These are phyloP conservation scores for Solanum piurae DNA, from an alignment of 257 asterid genomes.

Conservation along the genomic window DNA sequence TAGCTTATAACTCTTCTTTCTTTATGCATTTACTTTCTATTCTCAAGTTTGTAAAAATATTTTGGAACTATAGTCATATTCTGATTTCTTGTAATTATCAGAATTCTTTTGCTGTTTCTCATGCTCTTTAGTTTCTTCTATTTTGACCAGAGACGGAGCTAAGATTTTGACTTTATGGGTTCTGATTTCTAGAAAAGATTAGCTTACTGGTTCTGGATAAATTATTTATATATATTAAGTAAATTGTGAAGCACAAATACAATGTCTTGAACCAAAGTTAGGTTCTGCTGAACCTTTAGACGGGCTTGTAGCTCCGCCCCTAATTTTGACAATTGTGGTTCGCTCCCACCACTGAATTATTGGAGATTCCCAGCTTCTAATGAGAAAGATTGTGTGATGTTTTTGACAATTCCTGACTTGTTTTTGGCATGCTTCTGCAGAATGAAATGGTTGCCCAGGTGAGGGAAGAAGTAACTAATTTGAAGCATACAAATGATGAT, in stretches of 20 bases:
- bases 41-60: neutral
- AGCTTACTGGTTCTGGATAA: neutral
- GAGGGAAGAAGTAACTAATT: constrained; percentile 57
- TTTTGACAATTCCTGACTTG: constrained; percentile 1
- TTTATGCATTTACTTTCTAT: neutral
- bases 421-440: constrained; percentile 30
- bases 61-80: neutral
- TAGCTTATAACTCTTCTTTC: neutral
- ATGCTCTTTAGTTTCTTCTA: neutral
- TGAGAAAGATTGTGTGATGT: neutral
- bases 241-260: neutral
- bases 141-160: neutral
- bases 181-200: neutral
- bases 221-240: neutral
- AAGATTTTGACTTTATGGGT: neutral
- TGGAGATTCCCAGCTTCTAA: neutral
- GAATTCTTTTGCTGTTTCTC: neutral
- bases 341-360: neutral
- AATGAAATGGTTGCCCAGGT: constrained; percentile 75
- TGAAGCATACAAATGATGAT: constrained; percentile 76
- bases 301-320: neutral
- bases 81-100: neutral
- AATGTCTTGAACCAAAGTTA: neutral
- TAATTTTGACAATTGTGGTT: neutral
- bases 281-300: neutral